Base-by-base conservation (phyloP, 2,329 filamentous ascomycete genomes). In the Neonectria faginata region DNA sequence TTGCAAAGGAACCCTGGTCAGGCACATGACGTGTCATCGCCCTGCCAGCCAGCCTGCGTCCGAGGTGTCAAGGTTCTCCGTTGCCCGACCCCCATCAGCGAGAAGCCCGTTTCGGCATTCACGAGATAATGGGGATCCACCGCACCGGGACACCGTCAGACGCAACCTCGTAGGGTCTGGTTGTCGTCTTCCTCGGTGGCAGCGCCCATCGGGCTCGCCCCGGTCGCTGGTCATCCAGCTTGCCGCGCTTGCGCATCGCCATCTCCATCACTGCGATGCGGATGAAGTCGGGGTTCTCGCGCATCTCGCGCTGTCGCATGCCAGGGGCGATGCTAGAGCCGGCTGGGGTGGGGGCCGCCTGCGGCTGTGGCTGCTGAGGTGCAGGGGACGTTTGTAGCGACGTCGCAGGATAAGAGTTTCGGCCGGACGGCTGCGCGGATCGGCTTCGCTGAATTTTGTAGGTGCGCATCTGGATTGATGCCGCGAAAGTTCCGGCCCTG, bases 401-500 rank as follows among this genome's bases (percentile, higher is more conserved):
- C 64, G 75, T 60, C 66, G 72, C 74, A 65, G 80, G 70, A 66
- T 77, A 76, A 42, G 75, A 68, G 56, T 73, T 70, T 53, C 77
- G 78, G 16, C 67, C 66, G n/a, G 72, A 70, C n/a, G 75, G 65
- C 22, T 79, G 71, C 42, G 77, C 70, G 56, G 79, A 80, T 65
- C 80, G 81, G 29, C 82, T 84, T 39, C 83, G 82, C 71, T 84
- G 84, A 36, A 88, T 83, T 73, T 88, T 88, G 81, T 91, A 91
- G 0, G 89, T 91, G 73, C 90, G 88, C 89, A 91, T 90, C 75
- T 91, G 89, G 63, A 91, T 91, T 2, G 89, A 91, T 27, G 89
- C 88, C 14, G 88, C 89, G 72, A 86, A 91, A 57, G 80, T 79
- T 64, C 81, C 78, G 60, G 79, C 60, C 29, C 71, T 59, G 39